These are phyloP conservation scores for Dalbergia oliveri DNA, from an alignment of 306 rosid species.

Conservation along the genomic window DNA sequence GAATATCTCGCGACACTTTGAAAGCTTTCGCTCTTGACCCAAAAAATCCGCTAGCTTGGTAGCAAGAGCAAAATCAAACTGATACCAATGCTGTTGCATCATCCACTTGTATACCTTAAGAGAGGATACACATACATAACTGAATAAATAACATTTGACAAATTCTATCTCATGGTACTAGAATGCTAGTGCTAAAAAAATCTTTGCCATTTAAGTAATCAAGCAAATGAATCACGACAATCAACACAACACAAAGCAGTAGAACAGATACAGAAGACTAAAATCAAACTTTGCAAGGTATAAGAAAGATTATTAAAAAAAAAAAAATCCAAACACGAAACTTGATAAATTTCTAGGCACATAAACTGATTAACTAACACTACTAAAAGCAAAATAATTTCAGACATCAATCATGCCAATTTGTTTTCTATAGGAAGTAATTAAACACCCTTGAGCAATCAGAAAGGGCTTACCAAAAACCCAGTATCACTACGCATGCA, in stretches of 20 bases:
- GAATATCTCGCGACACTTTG: slow-evolving; percentile 89
- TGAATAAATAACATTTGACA: slow-evolving; percentile 6
- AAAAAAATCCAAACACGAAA: neutral
- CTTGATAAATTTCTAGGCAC: neutral
- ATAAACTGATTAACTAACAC: neutral
- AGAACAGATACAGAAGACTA: neutral
- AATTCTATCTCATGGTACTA: slow-evolving; percentile 29
- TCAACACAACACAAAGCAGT: slow-evolving; percentile 1
- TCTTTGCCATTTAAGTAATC: slow-evolving; percentile 8
- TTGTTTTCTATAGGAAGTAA: neutral
- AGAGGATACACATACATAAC: neutral
- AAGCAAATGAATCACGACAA: slow-evolving; percentile 24
- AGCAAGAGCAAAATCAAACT: slow-evolving; percentile 85
- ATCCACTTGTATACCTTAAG: slow-evolving; percentile 91
- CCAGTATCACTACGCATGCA: neutral
- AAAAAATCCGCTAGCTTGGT: slow-evolving; percentile 88
- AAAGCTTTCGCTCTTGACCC: slow-evolving; percentile 88
- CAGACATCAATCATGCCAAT: neutral
- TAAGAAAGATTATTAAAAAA: too few relatives aligned
- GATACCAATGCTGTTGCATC: slow-evolving; percentile 87
- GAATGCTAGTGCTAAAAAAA: neutral
- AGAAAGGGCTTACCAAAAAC: neutral
- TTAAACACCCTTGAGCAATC: neutral
- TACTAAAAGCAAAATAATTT: neutral
- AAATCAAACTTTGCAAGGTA: neutral